Conservation (phyloP, 2,329 filamentous ascomycete genomes). For the Epichloe aotearoae region DNA sequence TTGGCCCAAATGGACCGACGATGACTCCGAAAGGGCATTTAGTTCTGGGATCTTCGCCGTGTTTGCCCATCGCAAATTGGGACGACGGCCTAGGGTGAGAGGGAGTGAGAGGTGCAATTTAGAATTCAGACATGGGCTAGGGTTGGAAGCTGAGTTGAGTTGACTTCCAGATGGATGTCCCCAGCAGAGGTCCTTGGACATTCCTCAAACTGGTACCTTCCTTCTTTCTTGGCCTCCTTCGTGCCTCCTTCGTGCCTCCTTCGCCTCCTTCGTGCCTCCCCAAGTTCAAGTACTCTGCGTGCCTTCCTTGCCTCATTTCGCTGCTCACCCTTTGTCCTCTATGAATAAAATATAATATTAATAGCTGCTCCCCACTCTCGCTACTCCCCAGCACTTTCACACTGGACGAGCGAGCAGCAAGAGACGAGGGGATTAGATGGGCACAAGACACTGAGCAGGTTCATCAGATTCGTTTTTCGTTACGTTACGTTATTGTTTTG, state of each 20-base stretch:
- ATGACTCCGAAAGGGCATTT: slow-evolving; percentile 1
- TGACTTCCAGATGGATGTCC: background rate
- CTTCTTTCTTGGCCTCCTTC: background rate
- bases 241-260: background rate
- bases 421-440: background rate
- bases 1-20: background rate
- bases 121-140: slow-evolving; percentile 4
- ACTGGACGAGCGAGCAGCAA: background rate
- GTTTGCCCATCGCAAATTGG: background rate
- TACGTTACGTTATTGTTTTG: no score
- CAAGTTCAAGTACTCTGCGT: background rate
- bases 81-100: background rate
- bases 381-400: background rate
- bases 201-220: background rate
- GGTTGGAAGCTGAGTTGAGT: background rate
- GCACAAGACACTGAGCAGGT: background rate
- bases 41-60: background rate
- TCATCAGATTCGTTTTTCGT: background rate
- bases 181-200: background rate
- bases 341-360: background rate
- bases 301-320: background rate
- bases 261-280: background rate
- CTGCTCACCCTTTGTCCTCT: background rate
- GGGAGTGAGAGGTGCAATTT: background rate
- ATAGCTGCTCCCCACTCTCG: background rate